A percentile compares a stretch with the other conserved stretches of the same genome.
Evolutionary conservation across 1,139 yeast genomes (phyloP).

Genomic region (Yamadazyma conglobata): DNA sequence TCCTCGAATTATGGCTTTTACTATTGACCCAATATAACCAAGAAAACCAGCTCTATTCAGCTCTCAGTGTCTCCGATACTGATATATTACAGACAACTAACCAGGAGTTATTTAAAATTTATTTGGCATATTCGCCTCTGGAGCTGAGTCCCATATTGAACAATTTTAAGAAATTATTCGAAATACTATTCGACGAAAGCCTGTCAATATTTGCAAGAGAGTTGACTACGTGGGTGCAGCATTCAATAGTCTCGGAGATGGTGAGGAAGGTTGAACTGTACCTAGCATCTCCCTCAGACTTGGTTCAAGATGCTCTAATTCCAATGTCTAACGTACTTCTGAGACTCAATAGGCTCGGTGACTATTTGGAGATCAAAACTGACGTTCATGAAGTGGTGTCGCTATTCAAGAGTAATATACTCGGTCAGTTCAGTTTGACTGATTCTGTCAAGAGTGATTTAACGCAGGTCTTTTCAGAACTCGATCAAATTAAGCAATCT

Average conservation of each 20-base stretch:
- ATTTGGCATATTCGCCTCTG: background rate
- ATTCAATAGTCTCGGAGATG: background rate
- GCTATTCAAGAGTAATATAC: background rate
- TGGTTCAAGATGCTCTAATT: background rate
- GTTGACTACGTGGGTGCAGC: constrained; percentile 1
- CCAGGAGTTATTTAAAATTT: constrained; percentile 17
- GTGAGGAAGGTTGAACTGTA: background rate
- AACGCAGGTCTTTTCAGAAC: background rate
- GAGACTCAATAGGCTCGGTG: background rate
- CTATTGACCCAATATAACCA: constrained; percentile 19
- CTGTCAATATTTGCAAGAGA: constrained; percentile 1
- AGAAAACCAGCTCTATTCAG: constrained; percentile 9
- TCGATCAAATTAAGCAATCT: background rate
- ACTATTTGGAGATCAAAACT: constrained; percentile 1
- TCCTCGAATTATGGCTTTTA: constrained; percentile 30
- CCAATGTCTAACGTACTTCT: background rate
- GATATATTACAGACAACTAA: constrained; percentile 19
- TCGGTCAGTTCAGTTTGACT: background rate
- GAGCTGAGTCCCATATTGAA: background rate
- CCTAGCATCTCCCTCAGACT: background rate
- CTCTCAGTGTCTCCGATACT: constrained; percentile 9
- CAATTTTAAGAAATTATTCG: constrained; percentile 1
- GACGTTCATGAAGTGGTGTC: background rate
- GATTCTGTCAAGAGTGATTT: background rate
- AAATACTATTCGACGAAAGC: background rate